These are phyloP conservation scores for Trichosporon inkin DNA, from an alignment of 1,284 basidiomycete genomes.

Conservation along the genomic window DNA sequence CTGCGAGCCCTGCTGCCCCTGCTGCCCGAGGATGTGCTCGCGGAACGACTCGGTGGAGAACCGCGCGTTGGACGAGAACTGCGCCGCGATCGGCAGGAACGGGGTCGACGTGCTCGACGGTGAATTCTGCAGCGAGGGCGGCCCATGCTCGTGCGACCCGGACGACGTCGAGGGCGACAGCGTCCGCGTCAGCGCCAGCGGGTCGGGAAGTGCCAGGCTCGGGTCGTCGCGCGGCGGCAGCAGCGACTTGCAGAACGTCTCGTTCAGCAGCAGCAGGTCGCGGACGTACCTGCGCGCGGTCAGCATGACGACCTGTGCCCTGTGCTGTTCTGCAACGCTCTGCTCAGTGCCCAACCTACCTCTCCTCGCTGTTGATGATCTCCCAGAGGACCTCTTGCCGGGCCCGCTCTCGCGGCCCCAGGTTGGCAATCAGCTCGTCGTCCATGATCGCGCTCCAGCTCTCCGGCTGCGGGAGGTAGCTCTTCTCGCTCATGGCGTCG, in stretches of 20 bases:
- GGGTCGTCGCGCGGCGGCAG: slow-evolving; percentile 64
- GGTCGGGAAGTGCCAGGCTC: slow-evolving; percentile 54
- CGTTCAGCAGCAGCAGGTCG: slow-evolving; percentile 84
- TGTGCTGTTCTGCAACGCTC: background rate
- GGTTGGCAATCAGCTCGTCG: slow-evolving; percentile 87
- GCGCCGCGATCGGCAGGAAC: slow-evolving; percentile 80
- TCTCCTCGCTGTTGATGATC: slow-evolving; percentile 93
- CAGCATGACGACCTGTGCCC: background rate
- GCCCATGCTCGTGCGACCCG: slow-evolving; percentile 10
- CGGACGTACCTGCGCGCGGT: slow-evolving; percentile 70
- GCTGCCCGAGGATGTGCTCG: slow-evolving; percentile 12
- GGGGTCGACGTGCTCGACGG: background rate
- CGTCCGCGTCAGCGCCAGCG: slow-evolving; percentile 27
- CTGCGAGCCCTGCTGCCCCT: background rate
- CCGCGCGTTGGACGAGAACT: slow-evolving; percentile 54
- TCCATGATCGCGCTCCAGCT: slow-evolving; percentile 96
- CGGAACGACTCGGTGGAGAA: slow-evolving; percentile 19
- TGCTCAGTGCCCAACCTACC: slow-evolving; percentile 64
- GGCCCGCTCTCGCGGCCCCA: slow-evolving; percentile 87
- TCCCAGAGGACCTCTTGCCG: slow-evolving; percentile 97
- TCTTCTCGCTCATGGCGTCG: slow-evolving; percentile 17
- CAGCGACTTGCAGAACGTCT: slow-evolving; percentile 84
- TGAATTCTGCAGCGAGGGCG: background rate
- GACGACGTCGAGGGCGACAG: slow-evolving; percentile 25
- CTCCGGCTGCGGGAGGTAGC: slow-evolving; percentile 58